A percentile compares a stretch with the other conserved stretches of the same genome.
These are phyloP conservation scores for Chlamydomonas schloesseri DNA, from an alignment of 139 green algal genomes.

Conservation along the genomic window DNA sequence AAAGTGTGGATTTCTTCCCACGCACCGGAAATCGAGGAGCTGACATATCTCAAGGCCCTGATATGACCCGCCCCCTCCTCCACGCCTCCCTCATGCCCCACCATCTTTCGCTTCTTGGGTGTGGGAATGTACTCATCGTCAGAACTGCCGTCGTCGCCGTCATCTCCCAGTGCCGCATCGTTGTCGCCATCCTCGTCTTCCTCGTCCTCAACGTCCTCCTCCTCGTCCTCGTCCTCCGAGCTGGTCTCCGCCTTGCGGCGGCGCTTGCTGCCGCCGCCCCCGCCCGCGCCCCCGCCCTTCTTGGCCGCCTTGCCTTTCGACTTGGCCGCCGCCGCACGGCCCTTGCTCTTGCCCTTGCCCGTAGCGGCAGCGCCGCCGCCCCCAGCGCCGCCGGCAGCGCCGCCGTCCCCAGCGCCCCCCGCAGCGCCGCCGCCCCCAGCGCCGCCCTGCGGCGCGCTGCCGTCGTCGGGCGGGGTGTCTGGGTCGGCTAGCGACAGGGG, in stretches of 20 bases:
- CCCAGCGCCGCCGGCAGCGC: background rate
- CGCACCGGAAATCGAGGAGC: too few relatives aligned
- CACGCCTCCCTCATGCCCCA: background rate
- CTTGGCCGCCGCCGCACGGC: background rate
- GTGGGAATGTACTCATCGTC: background rate
- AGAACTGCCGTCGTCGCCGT: background rate
- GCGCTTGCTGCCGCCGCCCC: background rate
- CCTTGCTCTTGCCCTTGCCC: background rate
- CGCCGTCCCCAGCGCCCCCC: background rate
- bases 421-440: conserved; percentile 2
- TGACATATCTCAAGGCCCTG: too few relatives aligned
- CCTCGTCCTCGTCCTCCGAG: background rate
- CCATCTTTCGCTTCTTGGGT: conserved; percentile 12
- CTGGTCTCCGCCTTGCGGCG: background rate
- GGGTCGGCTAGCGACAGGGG: background rate
- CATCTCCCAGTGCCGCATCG: background rate
- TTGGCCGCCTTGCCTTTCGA: background rate
- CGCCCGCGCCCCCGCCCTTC: background rate
- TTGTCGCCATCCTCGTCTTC: background rate
- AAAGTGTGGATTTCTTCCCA: too few relatives aligned
- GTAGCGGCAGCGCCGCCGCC: background rate
- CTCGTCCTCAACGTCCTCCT: background rate
- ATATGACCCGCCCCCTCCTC: too few relatives aligned
- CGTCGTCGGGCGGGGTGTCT: too few relatives aligned
- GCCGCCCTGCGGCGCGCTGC: background rate